Conservation (phyloP, 2,329 filamentous ascomycete species). For the Hirsutella minnesotensis region DNA sequence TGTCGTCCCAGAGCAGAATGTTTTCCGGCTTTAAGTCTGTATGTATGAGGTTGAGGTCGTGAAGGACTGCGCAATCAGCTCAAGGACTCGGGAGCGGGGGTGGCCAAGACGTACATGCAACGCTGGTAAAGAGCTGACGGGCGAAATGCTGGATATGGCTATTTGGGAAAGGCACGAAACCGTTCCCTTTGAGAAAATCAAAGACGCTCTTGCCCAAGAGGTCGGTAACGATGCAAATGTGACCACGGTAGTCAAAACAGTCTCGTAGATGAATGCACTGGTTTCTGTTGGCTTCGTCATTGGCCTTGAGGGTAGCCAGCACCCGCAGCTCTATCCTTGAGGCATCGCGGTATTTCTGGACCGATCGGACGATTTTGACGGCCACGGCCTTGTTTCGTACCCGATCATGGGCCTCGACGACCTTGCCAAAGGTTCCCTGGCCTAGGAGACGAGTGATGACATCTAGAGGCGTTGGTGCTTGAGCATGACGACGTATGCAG, state of each 20-base stretch:
- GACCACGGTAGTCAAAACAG: constrained; percentile 93
- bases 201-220: constrained; percentile 90
- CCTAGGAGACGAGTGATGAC: constrained; percentile 81
- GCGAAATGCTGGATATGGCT: constrained; percentile 98
- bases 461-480: constrained; percentile 38
- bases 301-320: constrained; percentile 79
- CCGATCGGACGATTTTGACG: constrained; percentile 95
- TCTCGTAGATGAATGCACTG: constrained; percentile 94
- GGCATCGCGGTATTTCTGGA: constrained; percentile 96
- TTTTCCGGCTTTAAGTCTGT: constrained; percentile 67
- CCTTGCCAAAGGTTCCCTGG: constrained; percentile 96
- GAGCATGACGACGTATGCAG: background rate
- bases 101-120: constrained; percentile 82
- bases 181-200: constrained; percentile 91
- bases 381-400: constrained; percentile 69
- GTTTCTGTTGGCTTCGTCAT: constrained; percentile 85
- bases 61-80: constrained; percentile 53
- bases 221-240: constrained; percentile 79
- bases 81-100: background rate
- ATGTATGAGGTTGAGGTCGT: constrained; percentile 94
- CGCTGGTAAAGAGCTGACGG: constrained; percentile 90
- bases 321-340: constrained; percentile 91
- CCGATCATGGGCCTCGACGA: constrained; percentile 82
- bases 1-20: constrained; percentile 52
- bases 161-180: constrained; percentile 93